Percentiles rank a stretch among this genome's conserved stretches.
Evolutionary conservation across 257 asterid genomes (phyloP).

Genomic region (Cruciata laevipes): DNA sequence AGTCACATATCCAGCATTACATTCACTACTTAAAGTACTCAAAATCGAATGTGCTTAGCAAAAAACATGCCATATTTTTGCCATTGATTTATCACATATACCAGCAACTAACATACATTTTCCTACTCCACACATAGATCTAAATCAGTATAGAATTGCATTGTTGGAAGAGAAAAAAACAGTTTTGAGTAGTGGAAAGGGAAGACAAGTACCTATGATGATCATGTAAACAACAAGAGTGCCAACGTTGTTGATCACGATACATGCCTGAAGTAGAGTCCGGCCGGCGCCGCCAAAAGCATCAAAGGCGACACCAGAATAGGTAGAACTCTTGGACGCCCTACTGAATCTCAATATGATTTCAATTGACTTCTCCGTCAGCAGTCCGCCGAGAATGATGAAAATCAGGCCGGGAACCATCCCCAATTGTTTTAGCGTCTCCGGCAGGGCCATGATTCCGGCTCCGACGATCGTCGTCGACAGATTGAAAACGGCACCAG

Average conservation of each 20-base stretch:
- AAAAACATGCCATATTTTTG: neutral
- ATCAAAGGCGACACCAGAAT: conserved; percentile 64
- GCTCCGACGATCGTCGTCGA: conserved; percentile 86
- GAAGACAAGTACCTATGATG: conserved; percentile 50
- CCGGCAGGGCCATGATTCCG: conserved; percentile 89
- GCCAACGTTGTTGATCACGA: conserved; percentile 68
- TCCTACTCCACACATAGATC: neutral
- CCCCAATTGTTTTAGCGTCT: conserved; percentile 73
- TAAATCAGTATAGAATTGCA: too few species aligned
- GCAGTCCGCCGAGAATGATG: conserved; percentile 53
- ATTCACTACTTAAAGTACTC: neutral
- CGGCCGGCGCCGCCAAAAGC: conserved; percentile 57
- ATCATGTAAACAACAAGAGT: conserved; percentile 79
- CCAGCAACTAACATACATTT: neutral
- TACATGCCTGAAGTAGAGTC: conserved; percentile 54
- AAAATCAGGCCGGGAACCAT: conserved; percentile 54
- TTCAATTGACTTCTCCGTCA: conserved; percentile 75
- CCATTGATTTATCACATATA: neutral
- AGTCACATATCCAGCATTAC: conserved; percentile 1
- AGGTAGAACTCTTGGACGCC: conserved; percentile 61
- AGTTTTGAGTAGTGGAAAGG: neutral
- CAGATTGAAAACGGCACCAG: conserved; percentile 79
- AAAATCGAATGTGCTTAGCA: neutral
- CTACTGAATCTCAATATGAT: conserved; percentile 60
- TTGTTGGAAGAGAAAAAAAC: too few species aligned